Base-by-base conservation (phyloP, 768 basidiomycete genomes). In the Leccinum aurantiacum region DNA sequence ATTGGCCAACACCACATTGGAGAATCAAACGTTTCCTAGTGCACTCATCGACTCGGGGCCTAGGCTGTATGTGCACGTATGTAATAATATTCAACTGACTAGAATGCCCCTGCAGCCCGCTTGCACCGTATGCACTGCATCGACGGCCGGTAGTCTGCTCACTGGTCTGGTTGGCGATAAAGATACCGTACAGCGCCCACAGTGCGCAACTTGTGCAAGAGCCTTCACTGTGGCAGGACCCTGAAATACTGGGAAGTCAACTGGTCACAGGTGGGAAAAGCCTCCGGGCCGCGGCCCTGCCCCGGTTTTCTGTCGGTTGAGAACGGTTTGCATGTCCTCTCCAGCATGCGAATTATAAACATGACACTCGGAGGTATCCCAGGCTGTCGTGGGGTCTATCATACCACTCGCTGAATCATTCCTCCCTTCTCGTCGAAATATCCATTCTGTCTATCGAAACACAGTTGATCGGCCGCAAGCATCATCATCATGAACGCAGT, bases 401-500 rank as follows among this genome's bases (percentile, higher is more conserved):
- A 27, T 22, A 31, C 24, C 17, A 49, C n/a, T 33, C 46, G 6
- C 60, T n/a, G 2, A 49, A 35, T 35, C 33, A 35, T 24, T 31
- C 6, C 29, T 33, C 22, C 49, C 54, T 19, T 52, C 29, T 29
- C 27, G 24, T 47, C 35, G 25, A 11, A 55, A 31, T 31, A 38
- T 29, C 37, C n/a, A n/a, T 25, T 4, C 37, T 24, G n/a, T 24
- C 33, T 19, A 37, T 19, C 27, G 9, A 17, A n/a, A 4, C 11
- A 4, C 11, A n/a, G 25, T 38, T 27, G 17, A 9, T 53, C 14
- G 48, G 11, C 54, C 14, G 27, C 11, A n/a, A 24, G 17, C 3
- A 19, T 22, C 15, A 52, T 62, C 25, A 67, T 60, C 5, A 83
- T 82, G 81, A 78, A 83, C 51, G 81, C 82, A 31, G 76, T 83